phyloP scores from a whole-genome alignment of 192 early-diverging fungal genomes.

The Gigaspora rosea region DNA sequence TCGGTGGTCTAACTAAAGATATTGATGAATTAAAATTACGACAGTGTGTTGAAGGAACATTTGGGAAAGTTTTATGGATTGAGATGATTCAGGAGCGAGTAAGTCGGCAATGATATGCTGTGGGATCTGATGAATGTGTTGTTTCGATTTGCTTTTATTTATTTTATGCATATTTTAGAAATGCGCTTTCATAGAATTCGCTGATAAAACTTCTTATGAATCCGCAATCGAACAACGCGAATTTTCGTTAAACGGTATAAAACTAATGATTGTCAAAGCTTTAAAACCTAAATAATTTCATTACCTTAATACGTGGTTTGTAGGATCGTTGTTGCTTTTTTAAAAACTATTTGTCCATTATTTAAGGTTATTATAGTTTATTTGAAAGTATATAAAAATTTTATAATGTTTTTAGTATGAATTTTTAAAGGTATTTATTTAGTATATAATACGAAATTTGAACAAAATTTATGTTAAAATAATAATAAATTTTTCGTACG shows the following conservation, averaged over 20 bases:
- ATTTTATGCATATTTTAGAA: not conserved
- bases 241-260: not conserved
- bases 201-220: not conserved
- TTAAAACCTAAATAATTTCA: not conserved
- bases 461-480: too few relatives aligned
- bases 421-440: too few relatives aligned
- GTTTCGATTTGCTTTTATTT: not conserved
- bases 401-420: too few relatives aligned
- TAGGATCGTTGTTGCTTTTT: too few relatives aligned
- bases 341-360: too few relatives aligned
- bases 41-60: not conserved
- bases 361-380: too few relatives aligned
- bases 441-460: too few relatives aligned
- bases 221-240: not conserved
- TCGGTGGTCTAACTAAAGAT: not conserved
- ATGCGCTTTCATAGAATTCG: not conserved
- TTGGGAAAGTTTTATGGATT: not conserved
- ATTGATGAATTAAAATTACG: constrained; percentile 1
- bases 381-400: too few relatives aligned
- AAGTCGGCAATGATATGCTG: not conserved
- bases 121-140: not conserved
- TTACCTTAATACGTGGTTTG: too few relatives aligned
- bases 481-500: too few relatives aligned
- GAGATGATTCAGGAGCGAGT: not conserved
- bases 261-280: not conserved